Evolutionary conservation across 345 rosid genomes (phyloP).

Genomic region (Bruguiera sexangula): DNA sequence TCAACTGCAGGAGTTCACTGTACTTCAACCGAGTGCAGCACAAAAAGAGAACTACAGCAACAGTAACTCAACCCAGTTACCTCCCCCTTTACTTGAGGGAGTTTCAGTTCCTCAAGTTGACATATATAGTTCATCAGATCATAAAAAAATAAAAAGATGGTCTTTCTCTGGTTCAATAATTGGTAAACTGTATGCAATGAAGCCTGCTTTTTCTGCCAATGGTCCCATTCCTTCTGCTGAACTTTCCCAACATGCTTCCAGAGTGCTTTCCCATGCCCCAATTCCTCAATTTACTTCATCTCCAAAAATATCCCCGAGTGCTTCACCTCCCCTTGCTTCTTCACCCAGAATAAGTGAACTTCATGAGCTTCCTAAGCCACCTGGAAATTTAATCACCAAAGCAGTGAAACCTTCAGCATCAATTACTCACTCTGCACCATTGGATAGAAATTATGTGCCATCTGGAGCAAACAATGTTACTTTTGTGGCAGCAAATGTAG

Average conservation of each 20-base stretch:
- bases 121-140: constrained; percentile 31
- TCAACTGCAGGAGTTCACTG: constrained; percentile 24
- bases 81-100: constrained; percentile 58
- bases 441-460: constrained; percentile 60
- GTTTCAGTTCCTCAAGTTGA: constrained; percentile 45
- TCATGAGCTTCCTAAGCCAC: constrained; percentile 96
- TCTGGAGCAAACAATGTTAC: constrained; percentile 35
- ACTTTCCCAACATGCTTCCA: constrained; percentile 43
- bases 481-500: constrained; percentile 38
- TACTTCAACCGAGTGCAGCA: constrained; percentile 23
- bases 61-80: constrained; percentile 42
- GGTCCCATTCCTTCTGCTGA: constrained; percentile 46
- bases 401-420: constrained; percentile 46
- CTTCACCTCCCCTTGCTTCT: constrained; percentile 77
- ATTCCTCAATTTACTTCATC: constrained; percentile 50
- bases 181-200: constrained; percentile 51
- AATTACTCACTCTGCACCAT: constrained; percentile 84
- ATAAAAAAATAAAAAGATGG: constrained; percentile 46
- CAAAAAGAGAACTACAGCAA: constrained; percentile 41
- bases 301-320: constrained; percentile 66
- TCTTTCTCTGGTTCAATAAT: constrained; percentile 78
- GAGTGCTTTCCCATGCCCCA: constrained; percentile 39
- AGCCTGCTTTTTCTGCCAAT: constrained; percentile 42
- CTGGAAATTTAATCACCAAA: constrained; percentile 44
- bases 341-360: constrained; percentile 82